Evolutionary conservation across 164 flowering plant species (phyloP).

Genomic region (Chloranthus sessilifolius): DNA sequence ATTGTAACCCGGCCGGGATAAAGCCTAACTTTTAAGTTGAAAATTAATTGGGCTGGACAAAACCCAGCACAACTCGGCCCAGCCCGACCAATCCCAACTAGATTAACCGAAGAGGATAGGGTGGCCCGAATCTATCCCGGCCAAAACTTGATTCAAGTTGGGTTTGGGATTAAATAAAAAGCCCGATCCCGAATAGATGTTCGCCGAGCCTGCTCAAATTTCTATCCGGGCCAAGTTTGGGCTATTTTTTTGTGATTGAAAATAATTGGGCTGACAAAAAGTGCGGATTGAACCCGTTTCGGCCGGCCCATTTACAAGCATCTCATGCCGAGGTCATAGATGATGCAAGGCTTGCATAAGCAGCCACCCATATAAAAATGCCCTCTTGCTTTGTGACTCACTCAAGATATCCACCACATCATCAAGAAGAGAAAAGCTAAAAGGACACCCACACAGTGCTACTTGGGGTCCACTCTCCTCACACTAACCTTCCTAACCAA

Average conservation of each 20-base stretch:
- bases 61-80: too few species aligned
- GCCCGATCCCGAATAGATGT: background rate
- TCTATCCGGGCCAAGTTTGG: too few species aligned
- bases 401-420: conserved; percentile 33
- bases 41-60: too few species aligned
- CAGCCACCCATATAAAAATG: conserved; percentile 32
- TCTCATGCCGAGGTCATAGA: conserved; percentile 33
- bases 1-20: too few species aligned
- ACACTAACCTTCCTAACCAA: conserved; percentile 9
- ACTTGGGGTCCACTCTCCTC: conserved; percentile 41
- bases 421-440: conserved; percentile 13
- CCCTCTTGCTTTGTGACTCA: conserved; percentile 28
- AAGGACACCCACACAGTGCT: conserved; percentile 28
- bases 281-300: conserved; percentile 3
- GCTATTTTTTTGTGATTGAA: too few species aligned
- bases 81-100: too few species aligned
- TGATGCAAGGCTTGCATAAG: conserved; percentile 57
- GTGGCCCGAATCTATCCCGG: too few species aligned
- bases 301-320: background rate
- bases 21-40: too few species aligned
- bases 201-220: too few species aligned
- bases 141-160: background rate
- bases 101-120: too few species aligned
- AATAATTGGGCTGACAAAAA: background rate
- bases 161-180: background rate